These are phyloP conservation scores for Eutypella sp. DNA, from an alignment of 2,329 filamentous ascomycete species.

Conservation along the genomic window DNA sequence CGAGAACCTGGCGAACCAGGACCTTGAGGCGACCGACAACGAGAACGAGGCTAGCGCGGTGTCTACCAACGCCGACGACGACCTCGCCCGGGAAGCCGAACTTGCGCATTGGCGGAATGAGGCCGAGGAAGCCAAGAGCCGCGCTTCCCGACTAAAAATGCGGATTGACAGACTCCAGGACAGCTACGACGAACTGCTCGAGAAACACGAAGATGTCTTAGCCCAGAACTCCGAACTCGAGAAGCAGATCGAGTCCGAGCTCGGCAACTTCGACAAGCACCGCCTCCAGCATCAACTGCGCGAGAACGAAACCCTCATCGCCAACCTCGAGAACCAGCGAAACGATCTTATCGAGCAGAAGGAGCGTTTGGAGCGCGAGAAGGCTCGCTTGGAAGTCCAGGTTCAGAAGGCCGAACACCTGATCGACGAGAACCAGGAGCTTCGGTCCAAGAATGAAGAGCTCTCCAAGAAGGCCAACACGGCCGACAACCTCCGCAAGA, in stretches of 20 bases:
- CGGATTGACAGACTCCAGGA: slow-evolving; percentile 56
- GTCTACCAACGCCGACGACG: slow-evolving; percentile 40
- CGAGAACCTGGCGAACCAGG: slow-evolving; percentile 25
- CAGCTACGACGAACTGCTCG: slow-evolving; percentile 55
- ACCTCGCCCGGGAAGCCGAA: slow-evolving; percentile 53
- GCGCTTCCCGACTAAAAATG: slow-evolving; percentile 53
- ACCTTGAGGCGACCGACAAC: slow-evolving; percentile 29
- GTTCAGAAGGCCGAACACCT: slow-evolving; percentile 46
- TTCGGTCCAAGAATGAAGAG: slow-evolving; percentile 54
- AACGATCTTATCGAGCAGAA: slow-evolving; percentile 46
- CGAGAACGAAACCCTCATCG: slow-evolving; percentile 68
- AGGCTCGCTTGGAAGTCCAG: slow-evolving; percentile 38
- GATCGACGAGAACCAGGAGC: slow-evolving; percentile 55
- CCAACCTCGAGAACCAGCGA: slow-evolving; percentile 61
- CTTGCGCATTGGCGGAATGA: slow-evolving; percentile 46
- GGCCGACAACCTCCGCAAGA: slow-evolving; percentile 58
- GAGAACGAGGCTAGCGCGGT: slow-evolving; percentile 14
- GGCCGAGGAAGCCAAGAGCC: slow-evolving; percentile 49
- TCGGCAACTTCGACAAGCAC: slow-evolving; percentile 44
- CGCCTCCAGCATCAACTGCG: slow-evolving; percentile 52
- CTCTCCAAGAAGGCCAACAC: slow-evolving; percentile 59
- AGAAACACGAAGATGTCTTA: slow-evolving; percentile 52
- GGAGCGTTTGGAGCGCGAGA: slow-evolving; percentile 31
- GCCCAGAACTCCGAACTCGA: slow-evolving; percentile 55
- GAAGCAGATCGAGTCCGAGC: slow-evolving; percentile 49